A percentile compares a stretch with the other conserved stretches of the same genome.
These are phyloP conservation scores for Paecilomyces sp. DNA, from an alignment of 2,329 filamentous ascomycete species.

Conservation along the genomic window DNA sequence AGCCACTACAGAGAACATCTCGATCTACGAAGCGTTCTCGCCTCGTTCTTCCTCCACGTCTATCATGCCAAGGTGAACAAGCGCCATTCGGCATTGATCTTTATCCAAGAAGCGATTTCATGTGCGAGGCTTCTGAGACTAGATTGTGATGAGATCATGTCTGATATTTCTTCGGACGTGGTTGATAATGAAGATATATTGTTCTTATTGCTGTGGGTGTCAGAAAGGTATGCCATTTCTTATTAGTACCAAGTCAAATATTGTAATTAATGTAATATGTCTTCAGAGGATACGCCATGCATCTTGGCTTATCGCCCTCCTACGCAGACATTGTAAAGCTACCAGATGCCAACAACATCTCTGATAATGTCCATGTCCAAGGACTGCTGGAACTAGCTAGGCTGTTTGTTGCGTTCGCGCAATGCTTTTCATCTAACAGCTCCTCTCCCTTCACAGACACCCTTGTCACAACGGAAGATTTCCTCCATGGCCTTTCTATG, in stretches of 20 bases:
- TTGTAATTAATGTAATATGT: background rate
- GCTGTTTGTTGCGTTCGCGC: conserved; percentile 19
- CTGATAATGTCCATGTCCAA: conserved; percentile 12
- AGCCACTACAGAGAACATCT: conserved; percentile 10
- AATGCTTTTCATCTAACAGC: conserved; percentile 5
- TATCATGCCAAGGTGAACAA: conserved; percentile 24
- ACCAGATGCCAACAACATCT: background rate
- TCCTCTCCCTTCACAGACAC: background rate
- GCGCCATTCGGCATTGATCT: conserved; percentile 20
- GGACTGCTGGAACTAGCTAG: conserved; percentile 17
- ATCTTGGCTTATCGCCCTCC: conserved; percentile 20
- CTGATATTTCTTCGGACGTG: conserved; percentile 4
- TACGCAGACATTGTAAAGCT: conserved; percentile 10
- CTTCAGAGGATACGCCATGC: conserved; percentile 22
- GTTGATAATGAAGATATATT: conserved; percentile 18
- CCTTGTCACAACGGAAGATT: conserved; percentile 14
- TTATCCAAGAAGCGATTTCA: conserved; percentile 21
- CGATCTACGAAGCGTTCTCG: conserved; percentile 14
- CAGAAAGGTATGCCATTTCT: conserved; percentile 17
- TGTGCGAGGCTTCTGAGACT: conserved; percentile 15
- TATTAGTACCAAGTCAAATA: background rate
- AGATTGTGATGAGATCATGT: conserved; percentile 7
- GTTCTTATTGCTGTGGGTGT: conserved; percentile 22
- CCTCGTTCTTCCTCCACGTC: conserved; percentile 25
- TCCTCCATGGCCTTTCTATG: conserved; percentile 12